Conservation (phyloP, 176 grass and related monocot genomes). For the bread wheat (Triticum aestivum) region IWGSC_CS_RefSeq_v2.1 NC_057795.1:201951017-201951516, state of each 20-base stretch:
- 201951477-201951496: constrained; percentile 88
- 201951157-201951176: constrained; percentile 59
- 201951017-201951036: constrained; percentile 82
- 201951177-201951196: constrained; percentile 97
- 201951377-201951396: constrained; percentile 62
- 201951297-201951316: background rate
- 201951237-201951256: constrained; percentile 92
- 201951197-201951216: constrained; percentile 84
- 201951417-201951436: constrained; percentile 52
- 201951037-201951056: constrained; percentile 91
- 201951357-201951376: constrained; percentile 87
- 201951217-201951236: constrained; percentile 75
- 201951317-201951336: constrained; percentile 10
- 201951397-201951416: constrained; percentile 57
- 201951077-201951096: background rate
- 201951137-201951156: constrained; percentile 9
- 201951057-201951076: constrained; percentile 61
- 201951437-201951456: constrained; percentile 94
- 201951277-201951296: background rate
- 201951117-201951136: background rate
- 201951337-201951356: constrained; percentile 48
- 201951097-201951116: background rate
- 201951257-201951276: constrained; percentile 51
- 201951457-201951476: constrained; percentile 71
- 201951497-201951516: background rate